Evolutionary conservation across 2,329 filamentous ascomycete genomes (phyloP), one percentile per base, ranked within the genome.

Genomic region (Dothistroma septosporum): DNA sequence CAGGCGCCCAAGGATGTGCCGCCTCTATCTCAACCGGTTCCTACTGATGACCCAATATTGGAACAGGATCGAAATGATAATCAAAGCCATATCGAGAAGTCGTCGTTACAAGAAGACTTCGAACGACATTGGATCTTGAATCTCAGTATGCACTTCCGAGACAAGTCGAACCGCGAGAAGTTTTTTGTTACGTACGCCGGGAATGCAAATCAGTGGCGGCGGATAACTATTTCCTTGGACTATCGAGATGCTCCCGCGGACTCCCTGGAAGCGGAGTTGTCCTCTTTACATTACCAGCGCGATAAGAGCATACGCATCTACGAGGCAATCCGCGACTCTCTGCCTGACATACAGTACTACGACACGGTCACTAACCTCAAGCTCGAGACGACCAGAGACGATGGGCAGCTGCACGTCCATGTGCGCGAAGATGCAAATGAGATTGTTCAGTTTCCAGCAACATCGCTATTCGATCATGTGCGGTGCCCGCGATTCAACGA

Each of bases 351-450:
- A 55, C 89, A 96, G 68, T 99, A 97, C 73, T 97, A 96, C 76
- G 86, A 92, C 59, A 96, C 92, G 0, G 93, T 97, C 61, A 97
- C 94, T 19, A 97, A 97, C 70, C 83, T 99, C 64, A 96, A 96
- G 75, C 82, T 99, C 19, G 87, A 97, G 74, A 99, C 94, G 0
- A 87, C 85, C 5, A 87, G 93, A 58, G 87, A 85, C 4, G 89
- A 95, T 59, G 91, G 91, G 14, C 87, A 92, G 61, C 81, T 99
- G 24, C 92, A 97, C 76, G 92, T 99, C 7, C 94, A 97, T 74
- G 94, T 99, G 56, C 92, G 94, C n/a, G 93, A 99, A 75, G 94
- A 99, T 73, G 85, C 91, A 53, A 94, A 95, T 79, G 94, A 99
- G 78, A 94, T 94, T 61, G 95, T 99, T 60, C 83, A 86, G 10